Evolutionary conservation across 2,329 filamentous ascomycete genomes (phyloP).

Genomic region (Aspergillus hiratsukae): DNA sequence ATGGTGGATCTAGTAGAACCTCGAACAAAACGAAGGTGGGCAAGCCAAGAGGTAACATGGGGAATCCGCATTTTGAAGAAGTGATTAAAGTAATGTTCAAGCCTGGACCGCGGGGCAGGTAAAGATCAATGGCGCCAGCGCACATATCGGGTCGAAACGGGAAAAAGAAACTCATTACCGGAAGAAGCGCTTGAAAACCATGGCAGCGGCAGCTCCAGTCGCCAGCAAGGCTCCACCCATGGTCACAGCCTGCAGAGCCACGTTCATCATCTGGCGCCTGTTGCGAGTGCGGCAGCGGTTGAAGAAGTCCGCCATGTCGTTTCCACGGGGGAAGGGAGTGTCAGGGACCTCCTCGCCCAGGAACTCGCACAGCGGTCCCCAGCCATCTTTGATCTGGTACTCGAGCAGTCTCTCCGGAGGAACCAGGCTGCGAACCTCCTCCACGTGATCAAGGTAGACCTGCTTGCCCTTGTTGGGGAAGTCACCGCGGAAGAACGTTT

Average conservation of each 20-base stretch:
- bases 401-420: slow-evolving; percentile 50
- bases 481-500: slow-evolving; percentile 63
- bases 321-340: slow-evolving; percentile 48
- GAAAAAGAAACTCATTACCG: slow-evolving; percentile 17
- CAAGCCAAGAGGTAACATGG: neutral
- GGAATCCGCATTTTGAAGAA: neutral
- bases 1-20: neutral
- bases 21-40: neutral
- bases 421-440: slow-evolving; percentile 46
- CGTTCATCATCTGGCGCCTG: slow-evolving; percentile 54
- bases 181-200: slow-evolving; percentile 39
- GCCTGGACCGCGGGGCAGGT: neutral
- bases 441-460: slow-evolving; percentile 56
- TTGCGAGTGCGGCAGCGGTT: slow-evolving; percentile 51
- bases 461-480: slow-evolving; percentile 63
- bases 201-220: slow-evolving; percentile 37
- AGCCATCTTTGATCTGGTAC: slow-evolving; percentile 52
- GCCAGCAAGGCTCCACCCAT: slow-evolving; percentile 48
- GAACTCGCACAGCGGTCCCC: slow-evolving; percentile 53
- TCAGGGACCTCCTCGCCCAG: slow-evolving; percentile 49
- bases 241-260: slow-evolving; percentile 48
- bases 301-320: slow-evolving; percentile 53
- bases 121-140: slow-evolving; percentile 20
- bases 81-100: slow-evolving; percentile 1
- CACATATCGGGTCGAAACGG: slow-evolving; percentile 8